Evolutionary conservation across 179 eudicot genomes (phyloP).

Genomic region (Silene vulgaris): DNA sequence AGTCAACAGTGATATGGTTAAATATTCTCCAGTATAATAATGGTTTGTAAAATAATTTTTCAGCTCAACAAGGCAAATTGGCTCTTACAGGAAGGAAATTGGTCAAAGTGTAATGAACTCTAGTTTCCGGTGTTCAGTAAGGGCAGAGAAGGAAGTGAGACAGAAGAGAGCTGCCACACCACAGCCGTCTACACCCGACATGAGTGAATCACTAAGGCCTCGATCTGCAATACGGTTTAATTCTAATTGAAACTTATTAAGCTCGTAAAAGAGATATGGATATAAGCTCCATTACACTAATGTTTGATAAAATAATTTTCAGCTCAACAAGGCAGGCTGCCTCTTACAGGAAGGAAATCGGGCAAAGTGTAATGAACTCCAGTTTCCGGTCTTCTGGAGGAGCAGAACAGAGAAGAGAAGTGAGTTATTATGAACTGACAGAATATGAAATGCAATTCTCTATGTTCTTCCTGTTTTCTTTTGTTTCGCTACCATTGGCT

Average conservation of each 20-base stretch:
- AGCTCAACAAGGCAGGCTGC: slow-evolving; percentile 24
- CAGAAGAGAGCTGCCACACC: slow-evolving; percentile 24
- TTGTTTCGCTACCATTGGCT: background rate
- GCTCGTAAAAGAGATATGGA: background rate
- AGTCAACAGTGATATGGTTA: background rate
- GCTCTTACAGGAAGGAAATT: slow-evolving; percentile 27
- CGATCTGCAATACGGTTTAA: slow-evolving; percentile 40
- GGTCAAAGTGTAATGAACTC: slow-evolving; percentile 31
- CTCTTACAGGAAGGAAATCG: slow-evolving; percentile 28
- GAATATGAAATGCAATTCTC: background rate
- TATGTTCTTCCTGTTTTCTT: background rate
- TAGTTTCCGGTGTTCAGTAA: slow-evolving; percentile 32
- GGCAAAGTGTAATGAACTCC: slow-evolving; percentile 28
- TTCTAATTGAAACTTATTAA: background rate
- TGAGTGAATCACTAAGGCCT: slow-evolving; percentile 28
- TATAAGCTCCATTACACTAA: background rate
- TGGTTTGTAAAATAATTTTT: background rate
- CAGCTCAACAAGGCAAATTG: slow-evolving; percentile 24
- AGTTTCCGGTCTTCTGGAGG: slow-evolving; percentile 36
- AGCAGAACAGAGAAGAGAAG: slow-evolving; percentile 52
- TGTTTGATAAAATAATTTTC: background rate
- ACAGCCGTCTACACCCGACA: slow-evolving; percentile 30
- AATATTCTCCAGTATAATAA: background rate
- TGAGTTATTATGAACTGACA: slow-evolving; percentile 28
- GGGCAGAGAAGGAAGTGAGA: slow-evolving; percentile 33